Evolutionary conservation across 371 early-diverging fungal species (phyloP).

Genomic region (Thermomucor indicae-seudaticae): DNA sequence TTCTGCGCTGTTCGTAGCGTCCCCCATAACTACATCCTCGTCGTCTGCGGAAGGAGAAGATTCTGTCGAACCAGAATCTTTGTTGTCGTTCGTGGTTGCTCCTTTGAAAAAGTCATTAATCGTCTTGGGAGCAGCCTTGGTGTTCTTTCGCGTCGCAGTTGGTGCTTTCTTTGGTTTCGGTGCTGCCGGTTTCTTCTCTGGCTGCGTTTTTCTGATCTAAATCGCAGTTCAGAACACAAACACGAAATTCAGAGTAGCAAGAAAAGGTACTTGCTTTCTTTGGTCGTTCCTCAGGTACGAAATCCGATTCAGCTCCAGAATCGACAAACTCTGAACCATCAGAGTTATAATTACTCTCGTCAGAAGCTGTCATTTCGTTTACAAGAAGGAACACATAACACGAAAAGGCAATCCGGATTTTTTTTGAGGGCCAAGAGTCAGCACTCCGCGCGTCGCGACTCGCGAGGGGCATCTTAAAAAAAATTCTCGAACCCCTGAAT

Average conservation of each 20-base stretch:
- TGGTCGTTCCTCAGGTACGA: neutral
- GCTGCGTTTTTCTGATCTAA: neutral
- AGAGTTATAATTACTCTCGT: neutral
- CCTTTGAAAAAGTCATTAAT: constrained; percentile 1
- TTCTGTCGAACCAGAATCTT: no score
- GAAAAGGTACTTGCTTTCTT: neutral
- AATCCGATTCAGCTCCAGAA: constrained; percentile 5
- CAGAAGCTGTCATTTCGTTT: constrained; percentile 6
- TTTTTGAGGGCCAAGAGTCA: no score
- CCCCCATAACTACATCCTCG: constrained; percentile 3
- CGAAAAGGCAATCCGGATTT: no score
- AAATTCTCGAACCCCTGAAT: no score
- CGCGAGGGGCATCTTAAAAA: no score
- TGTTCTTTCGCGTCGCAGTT: neutral
- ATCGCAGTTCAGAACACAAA: neutral
- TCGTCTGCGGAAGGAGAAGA: no score
- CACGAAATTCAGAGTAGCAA: neutral
- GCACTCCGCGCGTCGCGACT: no score
- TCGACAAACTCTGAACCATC: neutral
- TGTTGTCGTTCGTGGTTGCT: neutral
- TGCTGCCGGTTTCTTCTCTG: neutral
- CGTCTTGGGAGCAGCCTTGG: constrained; percentile 5
- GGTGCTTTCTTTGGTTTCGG: neutral
- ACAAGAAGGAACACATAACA: no score
- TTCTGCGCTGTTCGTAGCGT: constrained; percentile 1